A percentile compares a stretch with the other conserved stretches of the same genome.
phyloP scores from a whole-genome alignment of 2,329 filamentous ascomycete species.

The Claviceps arundinis region DNA sequence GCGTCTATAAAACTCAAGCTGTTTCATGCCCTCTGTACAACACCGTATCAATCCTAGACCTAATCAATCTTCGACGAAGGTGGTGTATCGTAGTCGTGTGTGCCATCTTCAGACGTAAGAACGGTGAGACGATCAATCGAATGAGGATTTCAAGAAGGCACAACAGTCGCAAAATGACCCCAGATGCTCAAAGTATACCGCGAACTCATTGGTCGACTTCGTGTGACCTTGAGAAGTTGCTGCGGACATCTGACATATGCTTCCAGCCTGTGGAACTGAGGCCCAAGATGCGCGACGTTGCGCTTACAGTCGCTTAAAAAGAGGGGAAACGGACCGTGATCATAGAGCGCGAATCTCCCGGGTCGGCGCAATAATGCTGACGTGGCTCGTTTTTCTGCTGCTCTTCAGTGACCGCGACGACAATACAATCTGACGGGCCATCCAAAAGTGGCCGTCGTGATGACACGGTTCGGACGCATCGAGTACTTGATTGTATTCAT shows the following conservation, averaged over 20 bases:
- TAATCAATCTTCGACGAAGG: background rate
- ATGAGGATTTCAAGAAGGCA: background rate
- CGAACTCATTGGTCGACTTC: too few species aligned
- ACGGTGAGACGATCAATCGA: background rate
- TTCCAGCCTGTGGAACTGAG: background rate
- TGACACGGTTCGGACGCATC: too few species aligned
- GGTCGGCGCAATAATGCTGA: background rate
- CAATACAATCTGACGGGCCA: background rate
- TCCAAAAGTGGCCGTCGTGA: too few species aligned
- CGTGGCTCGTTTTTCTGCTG: background rate
- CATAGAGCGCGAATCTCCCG: background rate
- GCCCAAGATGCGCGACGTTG: background rate
- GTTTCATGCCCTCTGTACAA: background rate
- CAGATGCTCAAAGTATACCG: too few species aligned
- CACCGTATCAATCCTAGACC: background rate
- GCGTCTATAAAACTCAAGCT: background rate
- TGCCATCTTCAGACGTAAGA: background rate
- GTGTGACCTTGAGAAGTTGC: too few species aligned
- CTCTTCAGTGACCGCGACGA: background rate
- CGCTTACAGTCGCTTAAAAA: too few species aligned
- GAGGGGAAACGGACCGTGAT: background rate
- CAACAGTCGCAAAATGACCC: background rate
- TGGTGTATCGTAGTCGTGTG: background rate
- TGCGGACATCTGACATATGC: too few species aligned
- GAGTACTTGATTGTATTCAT: background rate